These are phyloP conservation scores for Crithidia fasciculata DNA, from an alignment of 208 protist genomes.

Conservation along the genomic window DNA sequence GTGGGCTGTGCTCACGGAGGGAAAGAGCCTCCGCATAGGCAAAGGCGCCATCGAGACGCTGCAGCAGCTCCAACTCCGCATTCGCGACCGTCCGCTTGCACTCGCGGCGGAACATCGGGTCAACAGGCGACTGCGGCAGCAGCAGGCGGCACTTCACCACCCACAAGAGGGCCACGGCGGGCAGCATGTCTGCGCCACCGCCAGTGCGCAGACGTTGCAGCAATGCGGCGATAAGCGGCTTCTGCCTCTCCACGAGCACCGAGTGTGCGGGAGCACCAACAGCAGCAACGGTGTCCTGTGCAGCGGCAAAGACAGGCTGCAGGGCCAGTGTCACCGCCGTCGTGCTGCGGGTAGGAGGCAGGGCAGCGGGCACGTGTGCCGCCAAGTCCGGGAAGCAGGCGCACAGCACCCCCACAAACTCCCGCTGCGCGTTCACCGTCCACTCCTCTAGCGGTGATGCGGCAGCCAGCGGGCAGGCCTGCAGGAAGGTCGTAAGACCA, in stretches of 20 bases:
- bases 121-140: slow-evolving; percentile 77
- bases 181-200: slow-evolving; percentile 34
- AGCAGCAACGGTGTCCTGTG: slow-evolving; percentile 4
- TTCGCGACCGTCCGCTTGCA: slow-evolving; percentile 48
- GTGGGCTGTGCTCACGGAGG: slow-evolving; percentile 52
- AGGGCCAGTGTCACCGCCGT: slow-evolving; percentile 19
- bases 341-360: slow-evolving; percentile 10
- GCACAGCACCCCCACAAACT: slow-evolving; percentile 59
- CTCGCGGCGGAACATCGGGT: slow-evolving; percentile 76
- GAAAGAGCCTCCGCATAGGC: slow-evolving; percentile 59
- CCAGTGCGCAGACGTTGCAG: slow-evolving; percentile 24
- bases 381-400: slow-evolving; percentile 49
- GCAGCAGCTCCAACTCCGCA: slow-evolving; percentile 50
- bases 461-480: slow-evolving; percentile 47
- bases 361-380: slow-evolving; percentile 8
- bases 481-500: slow-evolving; percentile 57
- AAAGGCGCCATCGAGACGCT: slow-evolving; percentile 66
- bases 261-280: background rate
- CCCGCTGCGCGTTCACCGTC: slow-evolving; percentile 57
- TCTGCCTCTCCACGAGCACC: slow-evolving; percentile 30
- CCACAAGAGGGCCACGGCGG: slow-evolving; percentile 60
- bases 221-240: slow-evolving; percentile 26
- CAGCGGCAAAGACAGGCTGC: slow-evolving; percentile 27
- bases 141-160: slow-evolving; percentile 83
- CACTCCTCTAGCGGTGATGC: slow-evolving; percentile 60